These are phyloP conservation scores for Thielaviopsis punctulata DNA, from an alignment of 2,329 filamentous ascomycete species.

Conservation along the genomic window DNA sequence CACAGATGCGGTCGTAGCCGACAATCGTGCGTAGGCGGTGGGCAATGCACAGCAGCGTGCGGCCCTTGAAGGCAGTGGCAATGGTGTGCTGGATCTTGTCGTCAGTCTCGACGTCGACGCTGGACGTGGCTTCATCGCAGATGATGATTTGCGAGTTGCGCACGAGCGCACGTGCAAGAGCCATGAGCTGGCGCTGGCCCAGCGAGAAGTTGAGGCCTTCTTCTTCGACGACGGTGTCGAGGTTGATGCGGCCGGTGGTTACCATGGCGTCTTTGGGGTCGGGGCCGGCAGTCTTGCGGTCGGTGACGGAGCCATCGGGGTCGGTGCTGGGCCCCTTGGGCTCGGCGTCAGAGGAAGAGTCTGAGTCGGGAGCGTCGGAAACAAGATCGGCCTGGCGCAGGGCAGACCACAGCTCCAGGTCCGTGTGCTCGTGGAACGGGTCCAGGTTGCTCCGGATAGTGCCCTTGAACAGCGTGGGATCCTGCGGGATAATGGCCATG, in stretches of 20 bases:
- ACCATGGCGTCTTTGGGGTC: conserved; percentile 1
- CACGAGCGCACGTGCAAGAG: conserved; percentile 77
- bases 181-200: conserved; percentile 89
- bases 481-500: conserved; percentile 69
- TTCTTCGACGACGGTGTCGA: conserved; percentile 77
- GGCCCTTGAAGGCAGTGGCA: conserved; percentile 64
- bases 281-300: too few relatives aligned
- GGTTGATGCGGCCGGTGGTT: conserved; percentile 41
- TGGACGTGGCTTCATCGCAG: conserved; percentile 88
- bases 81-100: conserved; percentile 89
- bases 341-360: conserved; percentile 18
- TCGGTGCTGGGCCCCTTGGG: conserved; percentile 12
- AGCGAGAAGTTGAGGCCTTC: conserved; percentile 93
- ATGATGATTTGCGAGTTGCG: conserved; percentile 81
- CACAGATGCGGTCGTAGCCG: conserved; percentile 85
- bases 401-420: conserved; percentile 62
- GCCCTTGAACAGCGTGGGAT: conserved; percentile 67
- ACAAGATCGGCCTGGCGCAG: conserved; percentile 63
- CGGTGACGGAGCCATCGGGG: too few relatives aligned
- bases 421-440: conserved; percentile 61
- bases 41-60: conserved; percentile 82
- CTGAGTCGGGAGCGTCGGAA: conserved; percentile 25
- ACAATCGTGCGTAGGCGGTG: conserved; percentile 86
- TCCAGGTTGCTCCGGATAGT: conserved; percentile 68
- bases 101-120: conserved; percentile 91